Percentiles rank a stretch among this genome's conserved stretches.
These are phyloP conservation scores for Poterioochromonas sp. DNA, from an alignment of 352 stramenopile genomes.

Conservation along the genomic window DNA sequence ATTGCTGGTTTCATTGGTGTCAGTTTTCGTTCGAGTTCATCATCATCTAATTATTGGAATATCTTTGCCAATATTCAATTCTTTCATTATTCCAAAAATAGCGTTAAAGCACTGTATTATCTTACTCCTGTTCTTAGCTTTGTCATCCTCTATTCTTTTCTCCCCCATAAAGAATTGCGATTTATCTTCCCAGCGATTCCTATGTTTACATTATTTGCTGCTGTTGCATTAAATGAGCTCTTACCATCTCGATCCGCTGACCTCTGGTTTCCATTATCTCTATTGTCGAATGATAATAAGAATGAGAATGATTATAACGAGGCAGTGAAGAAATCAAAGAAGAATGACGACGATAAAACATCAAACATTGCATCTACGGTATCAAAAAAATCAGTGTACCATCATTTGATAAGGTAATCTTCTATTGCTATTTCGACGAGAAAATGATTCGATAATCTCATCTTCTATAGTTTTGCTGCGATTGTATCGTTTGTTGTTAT, in stretches of 20 bases:
- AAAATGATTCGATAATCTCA: no score
- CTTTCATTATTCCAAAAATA: background rate
- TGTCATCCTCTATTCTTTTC: constrained; percentile 79
- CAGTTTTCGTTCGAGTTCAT: background rate
- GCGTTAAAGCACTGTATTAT: constrained; percentile 25
- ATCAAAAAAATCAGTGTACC: background rate
- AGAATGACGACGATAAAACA: no score
- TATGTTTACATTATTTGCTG: constrained; percentile 79
- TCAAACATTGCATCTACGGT: no score
- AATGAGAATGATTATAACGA: background rate
- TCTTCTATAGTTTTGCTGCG: constrained; percentile 38
- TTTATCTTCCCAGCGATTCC: constrained; percentile 93
- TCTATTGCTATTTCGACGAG: no score
- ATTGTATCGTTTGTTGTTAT: constrained; percentile 49
- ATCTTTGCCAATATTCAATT: constrained; percentile 29
- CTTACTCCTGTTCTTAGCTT: constrained; percentile 56
- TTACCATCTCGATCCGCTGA: background rate
- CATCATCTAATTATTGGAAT: background rate
- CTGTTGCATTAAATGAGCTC: constrained; percentile 55
- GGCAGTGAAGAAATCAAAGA: background rate
- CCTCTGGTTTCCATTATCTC: background rate
- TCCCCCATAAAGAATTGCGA: constrained; percentile 89
- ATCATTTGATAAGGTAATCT: background rate
- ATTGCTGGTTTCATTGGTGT: background rate
- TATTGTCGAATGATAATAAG: constrained; percentile 35